phyloP scores from a whole-genome alignment of 1,284 basidiomycete genomes.

The Microbotryum intermedium region DNA sequence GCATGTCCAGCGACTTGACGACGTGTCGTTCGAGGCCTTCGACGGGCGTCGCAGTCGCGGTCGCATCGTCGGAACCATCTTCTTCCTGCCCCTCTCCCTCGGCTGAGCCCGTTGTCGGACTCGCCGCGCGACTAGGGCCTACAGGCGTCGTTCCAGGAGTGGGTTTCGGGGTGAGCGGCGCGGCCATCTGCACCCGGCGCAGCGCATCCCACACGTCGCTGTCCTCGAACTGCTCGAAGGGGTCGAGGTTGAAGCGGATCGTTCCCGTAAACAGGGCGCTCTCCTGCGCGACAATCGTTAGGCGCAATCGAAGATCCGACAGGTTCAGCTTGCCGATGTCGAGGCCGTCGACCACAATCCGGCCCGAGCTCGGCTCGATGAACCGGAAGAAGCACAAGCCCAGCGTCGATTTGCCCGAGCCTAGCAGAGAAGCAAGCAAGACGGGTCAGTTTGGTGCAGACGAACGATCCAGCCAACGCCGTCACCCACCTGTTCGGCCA shows the following conservation, averaged over 20 bases:
- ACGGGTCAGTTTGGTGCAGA: no score
- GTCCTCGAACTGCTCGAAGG: slow-evolving; percentile 45
- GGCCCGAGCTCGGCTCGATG: slow-evolving; percentile 41
- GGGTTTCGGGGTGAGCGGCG: slow-evolving; percentile 6
- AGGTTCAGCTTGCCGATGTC: slow-evolving; percentile 46
- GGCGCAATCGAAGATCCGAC: slow-evolving; percentile 43
- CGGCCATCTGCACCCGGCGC: slow-evolving; percentile 43
- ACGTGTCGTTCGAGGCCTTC: slow-evolving; percentile 40
- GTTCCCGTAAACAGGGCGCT: slow-evolving; percentile 43
- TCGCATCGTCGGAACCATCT: slow-evolving; percentile 14
- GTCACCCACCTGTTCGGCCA: slow-evolving; percentile 43
- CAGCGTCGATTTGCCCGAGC: slow-evolving; percentile 40
- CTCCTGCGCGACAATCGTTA: slow-evolving; percentile 49
- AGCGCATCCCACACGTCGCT: slow-evolving; percentile 48
- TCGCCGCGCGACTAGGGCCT: background rate
- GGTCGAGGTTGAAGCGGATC: slow-evolving; percentile 32
- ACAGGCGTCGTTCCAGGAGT: slow-evolving; percentile 9
- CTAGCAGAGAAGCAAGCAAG: background rate
- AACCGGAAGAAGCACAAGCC: slow-evolving; percentile 47
- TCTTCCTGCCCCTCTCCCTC: background rate
- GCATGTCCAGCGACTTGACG: slow-evolving; percentile 45
- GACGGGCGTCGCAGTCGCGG: slow-evolving; percentile 16
- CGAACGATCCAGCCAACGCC: background rate
- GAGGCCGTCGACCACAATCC: slow-evolving; percentile 43
- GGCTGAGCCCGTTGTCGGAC: slow-evolving; percentile 7